Evolutionary conservation across 306 rosid genomes (phyloP).

Genomic region (Dryas alaskensis): DNA sequence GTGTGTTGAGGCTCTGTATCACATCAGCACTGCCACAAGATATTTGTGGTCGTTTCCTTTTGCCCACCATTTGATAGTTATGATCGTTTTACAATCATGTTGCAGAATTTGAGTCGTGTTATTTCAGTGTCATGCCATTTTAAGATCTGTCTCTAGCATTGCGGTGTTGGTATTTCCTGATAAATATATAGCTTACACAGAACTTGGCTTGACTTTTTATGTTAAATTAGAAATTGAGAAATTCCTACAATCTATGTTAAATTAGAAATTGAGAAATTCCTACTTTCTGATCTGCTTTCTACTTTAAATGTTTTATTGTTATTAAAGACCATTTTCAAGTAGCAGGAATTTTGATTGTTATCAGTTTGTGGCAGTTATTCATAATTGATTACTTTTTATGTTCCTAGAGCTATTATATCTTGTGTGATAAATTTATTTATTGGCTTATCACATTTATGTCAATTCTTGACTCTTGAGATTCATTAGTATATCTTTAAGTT

Average conservation of each 20-base stretch:
- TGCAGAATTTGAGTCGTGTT: too few relatives aligned
- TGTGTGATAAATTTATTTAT: neutral
- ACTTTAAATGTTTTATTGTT: neutral
- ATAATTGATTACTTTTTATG: neutral
- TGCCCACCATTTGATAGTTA: neutral
- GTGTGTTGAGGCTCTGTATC: neutral
- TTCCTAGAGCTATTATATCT: neutral
- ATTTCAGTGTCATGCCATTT: too few relatives aligned
- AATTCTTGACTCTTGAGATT: neutral
- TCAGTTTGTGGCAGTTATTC: neutral
- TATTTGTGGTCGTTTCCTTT: neutral
- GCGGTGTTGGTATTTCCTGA: neutral
- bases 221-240: too few relatives aligned
- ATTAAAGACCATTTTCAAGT: neutral
- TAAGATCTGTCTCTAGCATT: neutral
- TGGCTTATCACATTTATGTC: neutral
- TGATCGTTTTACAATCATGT: neutral
- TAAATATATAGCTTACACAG: neutral
- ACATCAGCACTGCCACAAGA: neutral
- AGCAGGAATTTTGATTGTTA: neutral
- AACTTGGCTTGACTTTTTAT: neutral
- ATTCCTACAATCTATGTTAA: too few relatives aligned
- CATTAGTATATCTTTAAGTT: neutral
- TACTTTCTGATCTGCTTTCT: neutral
- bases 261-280: too few relatives aligned